Conservation (phyloP, 768 basidiomycete genomes). For the Dioszegia hungarica region DNA sequence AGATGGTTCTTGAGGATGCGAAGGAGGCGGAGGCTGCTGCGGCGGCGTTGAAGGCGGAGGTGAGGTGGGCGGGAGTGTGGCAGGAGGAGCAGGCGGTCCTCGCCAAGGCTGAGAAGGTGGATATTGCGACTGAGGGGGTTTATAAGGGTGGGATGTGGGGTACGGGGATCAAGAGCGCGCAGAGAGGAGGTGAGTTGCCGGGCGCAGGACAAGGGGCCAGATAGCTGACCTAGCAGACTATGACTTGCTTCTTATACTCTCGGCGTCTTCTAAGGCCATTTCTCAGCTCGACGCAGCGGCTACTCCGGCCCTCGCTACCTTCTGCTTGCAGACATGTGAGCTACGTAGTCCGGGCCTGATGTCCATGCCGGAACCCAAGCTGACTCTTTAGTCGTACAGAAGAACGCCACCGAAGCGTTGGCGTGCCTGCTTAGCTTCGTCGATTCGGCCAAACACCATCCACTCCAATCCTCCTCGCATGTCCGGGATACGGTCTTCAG, state of each 20-base stretch:
- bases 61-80: not conserved
- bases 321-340: not conserved
- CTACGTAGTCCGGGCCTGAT: not conserved
- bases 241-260: not conserved
- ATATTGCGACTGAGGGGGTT: not conserved
- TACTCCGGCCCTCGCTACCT: not conserved
- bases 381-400: not conserved
- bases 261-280: not conserved
- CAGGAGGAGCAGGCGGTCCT: not conserved
- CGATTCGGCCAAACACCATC: not conserved
- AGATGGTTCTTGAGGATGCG: not conserved
- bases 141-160: not conserved
- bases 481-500: not conserved
- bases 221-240: not conserved
- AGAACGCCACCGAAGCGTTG: not conserved
- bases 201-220: not conserved
- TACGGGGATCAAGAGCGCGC: not conserved
- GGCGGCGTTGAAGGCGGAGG: not conserved
- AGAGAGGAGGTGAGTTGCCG: not conserved
- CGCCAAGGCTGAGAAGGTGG: not conserved
- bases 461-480: not conserved
- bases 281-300: not conserved
- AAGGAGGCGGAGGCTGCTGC: not conserved
- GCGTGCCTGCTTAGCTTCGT: not conserved
- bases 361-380: not conserved